Evolutionary conservation across 495 filamentous ascomycete species (phyloP), one percentile per base, ranked within the genome.

Genomic region (Halenospora varia): DNA sequence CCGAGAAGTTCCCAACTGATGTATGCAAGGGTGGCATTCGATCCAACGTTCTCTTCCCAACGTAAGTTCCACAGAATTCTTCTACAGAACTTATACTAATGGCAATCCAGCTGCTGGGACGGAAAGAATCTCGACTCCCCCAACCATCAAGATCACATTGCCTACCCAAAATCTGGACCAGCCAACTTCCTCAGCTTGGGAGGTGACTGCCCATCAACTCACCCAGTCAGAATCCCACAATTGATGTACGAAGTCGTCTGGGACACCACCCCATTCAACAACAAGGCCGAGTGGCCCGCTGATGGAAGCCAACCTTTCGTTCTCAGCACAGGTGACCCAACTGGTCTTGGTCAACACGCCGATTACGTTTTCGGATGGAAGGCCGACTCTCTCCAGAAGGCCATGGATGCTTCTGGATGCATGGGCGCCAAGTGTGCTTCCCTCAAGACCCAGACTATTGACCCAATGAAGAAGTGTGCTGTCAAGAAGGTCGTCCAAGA

Each of bases 351-450:
- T 10, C 47, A 51, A 35, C 88, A 90, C 69, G 86, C 83, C 47
- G 88, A 90, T 74, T 90, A 90, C 73, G 63, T 91, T 58, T 87
- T 88, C 65, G 88, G 88, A 65, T 92, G 88, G 88, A 79, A 91
- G 66, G 74, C 75, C 42, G 66, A 77, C 35, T 70, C 76, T 42
- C 79, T 91, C 25, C 84, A 90, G 66, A 75, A 75, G 53, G 85
- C 82, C 55, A 74, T 88, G 71, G 46, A 56, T 73, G 18, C 73
- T 73, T 70, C 73, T 73, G 71, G 75, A 49, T 78, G 76, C 66
- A 67, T 72, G 52, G 75, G 75, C 65, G 72, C 77, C 46, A 72
- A 73, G 63, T 77, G 75, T 60, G 70, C 72, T 15, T 72, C 75
- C 50, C 69, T 75, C 48, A 73, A 68, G 59, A 71, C 70, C 55